Evolutionary conservation across 805 yeast genomes (phyloP).

Genomic region (Monosporozyma aerobia): DNA sequence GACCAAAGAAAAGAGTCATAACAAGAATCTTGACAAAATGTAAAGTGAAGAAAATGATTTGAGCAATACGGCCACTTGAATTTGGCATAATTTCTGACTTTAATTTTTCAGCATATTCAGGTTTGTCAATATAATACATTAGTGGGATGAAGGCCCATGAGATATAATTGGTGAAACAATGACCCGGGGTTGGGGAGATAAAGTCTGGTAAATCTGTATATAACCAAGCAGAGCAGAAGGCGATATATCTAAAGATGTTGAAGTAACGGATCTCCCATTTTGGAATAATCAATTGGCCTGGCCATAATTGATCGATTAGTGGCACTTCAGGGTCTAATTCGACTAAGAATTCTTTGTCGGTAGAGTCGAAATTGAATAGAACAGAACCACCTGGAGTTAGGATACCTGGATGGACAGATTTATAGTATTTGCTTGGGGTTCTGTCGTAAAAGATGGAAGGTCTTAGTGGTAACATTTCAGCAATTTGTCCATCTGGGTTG

Average conservation of each 20-base stretch:
- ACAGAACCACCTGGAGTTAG: constrained; percentile 77
- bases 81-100: constrained; percentile 38
- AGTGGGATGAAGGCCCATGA: constrained; percentile 26
- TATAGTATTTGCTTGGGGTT: constrained; percentile 53
- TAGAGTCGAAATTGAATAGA: constrained; percentile 55
- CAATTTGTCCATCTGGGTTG: constrained; percentile 17
- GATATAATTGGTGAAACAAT: constrained; percentile 59
- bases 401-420: constrained; percentile 48
- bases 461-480: constrained; percentile 60
- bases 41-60: constrained; percentile 57
- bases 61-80: constrained; percentile 38
- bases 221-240: constrained; percentile 53
- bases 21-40: constrained; percentile 55
- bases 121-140: constrained; percentile 25
- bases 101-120: constrained; percentile 38
- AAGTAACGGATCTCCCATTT: constrained; percentile 6
- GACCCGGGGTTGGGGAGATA: constrained; percentile 85
- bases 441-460: constrained; percentile 66
- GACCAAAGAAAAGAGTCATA: constrained; percentile 47
- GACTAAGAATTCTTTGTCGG: constrained; percentile 35
- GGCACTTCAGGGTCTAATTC: constrained; percentile 40
- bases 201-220: constrained; percentile 88
- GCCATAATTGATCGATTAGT: constrained; percentile 60
- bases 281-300: constrained; percentile 69
- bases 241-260: background rate